A percentile compares a stretch with the other conserved stretches of the same genome.
Conservation (phyloP, 768 basidiomycete species). For the Trametes elegans region DNA sequence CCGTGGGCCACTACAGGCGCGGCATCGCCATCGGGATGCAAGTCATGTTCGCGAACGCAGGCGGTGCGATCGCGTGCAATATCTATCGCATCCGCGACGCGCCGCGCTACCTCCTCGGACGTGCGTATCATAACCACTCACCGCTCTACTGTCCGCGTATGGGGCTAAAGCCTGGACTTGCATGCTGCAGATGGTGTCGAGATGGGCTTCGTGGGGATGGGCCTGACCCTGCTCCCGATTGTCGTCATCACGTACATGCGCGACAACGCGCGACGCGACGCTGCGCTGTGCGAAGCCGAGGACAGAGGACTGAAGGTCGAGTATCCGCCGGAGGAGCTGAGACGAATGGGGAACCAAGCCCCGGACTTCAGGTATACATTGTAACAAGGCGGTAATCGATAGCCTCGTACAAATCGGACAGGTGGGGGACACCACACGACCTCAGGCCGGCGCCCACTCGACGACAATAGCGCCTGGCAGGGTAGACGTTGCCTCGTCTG, state of each 20-base stretch:
- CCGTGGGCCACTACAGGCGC: conserved; percentile 69
- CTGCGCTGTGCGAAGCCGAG: conserved; percentile 34
- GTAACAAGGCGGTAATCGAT: background rate
- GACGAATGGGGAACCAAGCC: conserved; percentile 55
- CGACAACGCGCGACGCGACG: conserved; percentile 56
- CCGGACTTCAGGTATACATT: conserved; percentile 48
- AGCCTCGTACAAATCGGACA: background rate
- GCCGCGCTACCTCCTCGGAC: conserved; percentile 62
- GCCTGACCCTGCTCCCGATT: conserved; percentile 50
- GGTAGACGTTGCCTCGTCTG: background rate
- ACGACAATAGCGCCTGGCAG: too few species aligned
- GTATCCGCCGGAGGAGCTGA: conserved; percentile 28
- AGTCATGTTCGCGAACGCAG: conserved; percentile 64
- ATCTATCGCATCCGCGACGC: conserved; percentile 58
- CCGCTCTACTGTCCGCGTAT: too few species aligned
- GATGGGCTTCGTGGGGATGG: conserved; percentile 67
- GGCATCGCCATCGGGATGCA: conserved; percentile 66
- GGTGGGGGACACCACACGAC: too few species aligned
- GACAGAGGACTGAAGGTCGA: conserved; percentile 16
- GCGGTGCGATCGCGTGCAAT: conserved; percentile 62
- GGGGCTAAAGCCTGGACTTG: background rate
- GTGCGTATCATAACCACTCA: conserved; percentile 38
- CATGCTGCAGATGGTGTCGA: conserved; percentile 50
- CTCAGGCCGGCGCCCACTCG: too few species aligned
- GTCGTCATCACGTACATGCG: conserved; percentile 47